Percentiles rank a stretch among this genome's conserved stretches.
These are phyloP conservation scores for Skeletonema tropicum DNA, from an alignment of 108 stramenopile genomes.

Conservation along the genomic window DNA sequence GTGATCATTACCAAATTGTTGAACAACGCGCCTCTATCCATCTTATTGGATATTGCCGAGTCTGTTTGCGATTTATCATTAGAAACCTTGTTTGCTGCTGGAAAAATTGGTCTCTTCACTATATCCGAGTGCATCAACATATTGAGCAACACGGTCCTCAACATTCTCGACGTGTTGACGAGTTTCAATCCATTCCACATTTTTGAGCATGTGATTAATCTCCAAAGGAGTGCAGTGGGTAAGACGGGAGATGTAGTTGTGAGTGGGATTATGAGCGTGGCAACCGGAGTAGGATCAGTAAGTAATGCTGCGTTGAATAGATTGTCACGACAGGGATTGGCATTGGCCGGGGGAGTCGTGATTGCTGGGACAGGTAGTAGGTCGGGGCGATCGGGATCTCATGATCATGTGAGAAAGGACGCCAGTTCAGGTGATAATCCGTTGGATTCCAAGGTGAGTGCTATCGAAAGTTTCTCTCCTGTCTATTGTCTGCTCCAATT, in stretches of 20 bases:
- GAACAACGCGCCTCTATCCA: constrained; percentile 66
- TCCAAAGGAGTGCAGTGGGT: constrained; percentile 74
- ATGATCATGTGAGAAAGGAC: constrained; percentile 19
- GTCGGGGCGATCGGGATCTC: constrained; percentile 16
- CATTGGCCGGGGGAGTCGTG: constrained; percentile 44
- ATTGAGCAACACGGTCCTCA: constrained; percentile 24
- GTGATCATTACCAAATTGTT: constrained; percentile 50
- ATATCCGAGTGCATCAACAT: constrained; percentile 35
- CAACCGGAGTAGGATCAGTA: constrained; percentile 84
- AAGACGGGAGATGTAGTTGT: constrained; percentile 79
- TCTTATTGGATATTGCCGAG: constrained; percentile 63
- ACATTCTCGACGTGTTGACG: constrained; percentile 50
- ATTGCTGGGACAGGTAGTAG: constrained; percentile 11
- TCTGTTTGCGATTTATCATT: constrained; percentile 54
- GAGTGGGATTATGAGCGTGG: constrained; percentile 85
- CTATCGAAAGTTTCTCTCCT: neutral
- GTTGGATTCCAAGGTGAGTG: constrained; percentile 18
- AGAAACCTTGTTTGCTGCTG: constrained; percentile 56
- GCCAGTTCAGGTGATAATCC: constrained; percentile 10
- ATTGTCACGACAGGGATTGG: constrained; percentile 39
- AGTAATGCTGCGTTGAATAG: constrained; percentile 61
- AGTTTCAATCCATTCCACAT: constrained; percentile 66
- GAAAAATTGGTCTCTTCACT: constrained; percentile 45
- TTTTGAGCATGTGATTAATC: constrained; percentile 56
- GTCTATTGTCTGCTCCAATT: neutral